A percentile compares a stretch with the other conserved stretches of the same genome.
phyloP scores from a whole-genome alignment of 345 rosid species.

The Brassica nigra region DNA sequence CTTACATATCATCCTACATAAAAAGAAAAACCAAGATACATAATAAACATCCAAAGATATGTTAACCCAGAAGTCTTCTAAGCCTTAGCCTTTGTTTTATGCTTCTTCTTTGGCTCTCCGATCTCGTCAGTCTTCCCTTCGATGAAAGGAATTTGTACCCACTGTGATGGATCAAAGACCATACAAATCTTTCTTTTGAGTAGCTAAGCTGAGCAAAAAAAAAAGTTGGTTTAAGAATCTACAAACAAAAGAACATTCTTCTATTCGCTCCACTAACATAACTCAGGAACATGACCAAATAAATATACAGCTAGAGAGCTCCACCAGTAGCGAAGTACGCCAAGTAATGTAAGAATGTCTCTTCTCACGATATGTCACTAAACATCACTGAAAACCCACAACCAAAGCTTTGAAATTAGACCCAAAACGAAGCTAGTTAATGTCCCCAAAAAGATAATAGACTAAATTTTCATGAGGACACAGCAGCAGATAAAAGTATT shows the following conservation, averaged over 20 bases:
- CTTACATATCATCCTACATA: no score
- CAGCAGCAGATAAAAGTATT: constrained; percentile 32
- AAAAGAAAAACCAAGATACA: no score
- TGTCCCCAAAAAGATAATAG: no score
- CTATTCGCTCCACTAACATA: background rate
- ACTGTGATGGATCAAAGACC: constrained; percentile 80
- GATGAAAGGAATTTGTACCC: background rate
- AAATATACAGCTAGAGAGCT: background rate
- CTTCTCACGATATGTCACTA: constrained; percentile 7
- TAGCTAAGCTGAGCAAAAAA: constrained; percentile 70
- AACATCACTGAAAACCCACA: background rate
- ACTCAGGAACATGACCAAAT: constrained; percentile 17
- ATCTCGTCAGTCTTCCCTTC: background rate
- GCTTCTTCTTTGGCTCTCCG: background rate
- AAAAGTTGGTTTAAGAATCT: constrained; percentile 22
- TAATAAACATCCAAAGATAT: no score
- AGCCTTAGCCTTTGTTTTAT: background rate
- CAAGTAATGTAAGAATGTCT: background rate
- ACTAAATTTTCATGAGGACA: no score
- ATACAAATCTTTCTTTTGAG: constrained; percentile 95
- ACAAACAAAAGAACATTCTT: constrained; percentile 19
- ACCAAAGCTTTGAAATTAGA: background rate
- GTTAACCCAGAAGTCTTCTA: background rate
- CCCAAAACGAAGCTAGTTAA: background rate
- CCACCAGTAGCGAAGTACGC: background rate